Conservation (phyloP, 192 early-diverging fungal genomes). For the Backusella liffmaniae region DNA sequence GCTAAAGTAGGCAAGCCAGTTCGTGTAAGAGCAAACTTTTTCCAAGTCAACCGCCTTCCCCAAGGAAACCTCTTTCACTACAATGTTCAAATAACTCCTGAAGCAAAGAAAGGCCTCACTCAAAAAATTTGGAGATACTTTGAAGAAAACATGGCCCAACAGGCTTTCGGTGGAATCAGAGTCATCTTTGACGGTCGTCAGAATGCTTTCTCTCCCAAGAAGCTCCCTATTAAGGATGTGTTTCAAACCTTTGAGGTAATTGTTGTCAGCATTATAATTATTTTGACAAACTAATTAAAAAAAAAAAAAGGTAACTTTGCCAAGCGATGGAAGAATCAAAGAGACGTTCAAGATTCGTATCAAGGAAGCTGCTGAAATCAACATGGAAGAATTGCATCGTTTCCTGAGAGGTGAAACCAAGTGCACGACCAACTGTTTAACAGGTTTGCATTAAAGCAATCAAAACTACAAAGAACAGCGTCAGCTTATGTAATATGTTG, state of each 20-base stretch:
- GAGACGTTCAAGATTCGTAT: slow-evolving; percentile 64
- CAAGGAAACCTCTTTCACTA: slow-evolving; percentile 80
- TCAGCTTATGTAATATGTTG: neutral
- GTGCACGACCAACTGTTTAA: slow-evolving; percentile 40
- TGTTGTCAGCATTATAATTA: slow-evolving; percentile 19
- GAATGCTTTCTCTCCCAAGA: slow-evolving; percentile 66
- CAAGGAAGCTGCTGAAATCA: slow-evolving; percentile 62
- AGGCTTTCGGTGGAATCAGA: slow-evolving; percentile 53
- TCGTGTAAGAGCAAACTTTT: slow-evolving; percentile 68
- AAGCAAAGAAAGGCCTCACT: slow-evolving; percentile 15
- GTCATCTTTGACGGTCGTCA: slow-evolving; percentile 85
- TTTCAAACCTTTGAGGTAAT: slow-evolving; percentile 56
- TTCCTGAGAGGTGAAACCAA: slow-evolving; percentile 47
- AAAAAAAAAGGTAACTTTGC: slow-evolving; percentile 30
- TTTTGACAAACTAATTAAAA: neutral
- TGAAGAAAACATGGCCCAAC: slow-evolving; percentile 45
- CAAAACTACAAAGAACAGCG: neutral
- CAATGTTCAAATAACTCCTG: slow-evolving; percentile 75
- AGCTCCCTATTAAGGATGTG: slow-evolving; percentile 59
- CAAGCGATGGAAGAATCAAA: slow-evolving; percentile 33
- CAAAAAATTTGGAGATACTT: slow-evolving; percentile 62
- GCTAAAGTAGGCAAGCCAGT: slow-evolving; percentile 45
- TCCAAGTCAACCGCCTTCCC: slow-evolving; percentile 69
- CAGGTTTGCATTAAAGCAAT: slow-evolving; percentile 21
- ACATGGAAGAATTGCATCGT: slow-evolving; percentile 57